These are phyloP conservation scores for Physaria fendleri DNA, from an alignment of 345 rosid genomes.

Conservation along the genomic window DNA sequence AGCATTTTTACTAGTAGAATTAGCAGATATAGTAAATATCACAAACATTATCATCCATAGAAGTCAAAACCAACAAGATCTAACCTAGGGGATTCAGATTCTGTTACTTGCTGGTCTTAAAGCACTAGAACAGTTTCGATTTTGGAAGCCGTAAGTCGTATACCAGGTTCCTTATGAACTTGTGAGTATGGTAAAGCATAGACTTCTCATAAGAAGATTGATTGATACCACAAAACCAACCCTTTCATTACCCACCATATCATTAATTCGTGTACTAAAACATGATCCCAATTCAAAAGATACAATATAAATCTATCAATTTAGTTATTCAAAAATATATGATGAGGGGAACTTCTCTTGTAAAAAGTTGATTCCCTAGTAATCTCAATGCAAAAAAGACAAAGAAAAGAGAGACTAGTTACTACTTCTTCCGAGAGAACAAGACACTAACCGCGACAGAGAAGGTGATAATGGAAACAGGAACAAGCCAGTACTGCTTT, in stretches of 20 bases:
- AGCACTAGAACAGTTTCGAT: not conserved
- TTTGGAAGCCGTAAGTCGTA: not conserved
- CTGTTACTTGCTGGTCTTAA: not conserved
- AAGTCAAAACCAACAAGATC: not conserved
- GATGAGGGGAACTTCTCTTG: not conserved
- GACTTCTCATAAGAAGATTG: not conserved
- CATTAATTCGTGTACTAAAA: not conserved
- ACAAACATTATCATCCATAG: not conserved
- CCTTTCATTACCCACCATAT: slow-evolving; percentile 14
- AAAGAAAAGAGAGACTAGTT: slow-evolving; percentile 27
- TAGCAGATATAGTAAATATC: too few species aligned
- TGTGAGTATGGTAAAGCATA: too few species aligned
- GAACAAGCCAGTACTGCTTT: too few species aligned
- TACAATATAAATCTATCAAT: not conserved
- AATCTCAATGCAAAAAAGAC: not conserved
- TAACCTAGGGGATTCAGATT: too few species aligned
- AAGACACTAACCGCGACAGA: slow-evolving; percentile 60
- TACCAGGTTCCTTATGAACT: not conserved
- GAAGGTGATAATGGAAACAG: slow-evolving; percentile 57
- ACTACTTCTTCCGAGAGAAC: slow-evolving; percentile 41
- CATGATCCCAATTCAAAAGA: not conserved
- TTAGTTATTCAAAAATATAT: slow-evolving; percentile 1
- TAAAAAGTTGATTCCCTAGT: slow-evolving; percentile 12
- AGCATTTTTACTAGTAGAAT: too few species aligned
- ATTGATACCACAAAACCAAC: slow-evolving; percentile 9